Base-by-base conservation (phyloP, 768 basidiomycete genomes). In the Coprinopsis cinerea region DNA sequence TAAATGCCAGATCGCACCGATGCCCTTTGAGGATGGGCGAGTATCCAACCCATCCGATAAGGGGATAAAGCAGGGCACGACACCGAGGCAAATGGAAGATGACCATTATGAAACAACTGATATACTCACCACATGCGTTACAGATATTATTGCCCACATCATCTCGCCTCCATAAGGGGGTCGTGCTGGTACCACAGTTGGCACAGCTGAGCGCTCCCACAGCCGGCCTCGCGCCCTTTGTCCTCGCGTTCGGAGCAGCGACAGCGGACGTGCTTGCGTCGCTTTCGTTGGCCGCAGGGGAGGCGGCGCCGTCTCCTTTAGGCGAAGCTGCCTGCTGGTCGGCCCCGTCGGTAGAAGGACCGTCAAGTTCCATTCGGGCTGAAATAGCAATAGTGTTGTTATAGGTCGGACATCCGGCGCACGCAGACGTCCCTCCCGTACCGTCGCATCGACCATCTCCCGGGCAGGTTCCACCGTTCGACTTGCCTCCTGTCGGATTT, bases 401-500 rank as follows among this genome's bases (percentile, higher is more conserved):
- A 71, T 83, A 92, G 26, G 95, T 94, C 11, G 96, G 96, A 66
- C 96, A 99, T 39, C 96, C 96, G 55, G 85, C 81, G 67, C 96
- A 99, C 54, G 90, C 85, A 52, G 81, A 82, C 56, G 92, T 83
- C 47, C 96, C 96, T 59, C 96, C 96, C 11, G 91, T 94, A 56
- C 96, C 96, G 69, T 99, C 92, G 70, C 96, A 99, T 57, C 90
- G 80, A 27, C 96, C 96, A 69, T 97, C 96, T 50, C 96, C 96
- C 2, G 96, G 96, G 67, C 96, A 99, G n/a, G 94, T 94, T 54
- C 88, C 86, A 26, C 69, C 67, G 13, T 10, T 22, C 34, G 15
- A 27, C n/a, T n/a, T n/a, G n/a, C n/a, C n/a, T n/a, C n/a, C n/a
- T 59, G 30, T 52, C 35, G 20, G 52, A 25, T 35, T 23, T 17